Conservation (phyloP, 2,329 filamentous ascomycete species). For the Didymella glomerata region DNA sequence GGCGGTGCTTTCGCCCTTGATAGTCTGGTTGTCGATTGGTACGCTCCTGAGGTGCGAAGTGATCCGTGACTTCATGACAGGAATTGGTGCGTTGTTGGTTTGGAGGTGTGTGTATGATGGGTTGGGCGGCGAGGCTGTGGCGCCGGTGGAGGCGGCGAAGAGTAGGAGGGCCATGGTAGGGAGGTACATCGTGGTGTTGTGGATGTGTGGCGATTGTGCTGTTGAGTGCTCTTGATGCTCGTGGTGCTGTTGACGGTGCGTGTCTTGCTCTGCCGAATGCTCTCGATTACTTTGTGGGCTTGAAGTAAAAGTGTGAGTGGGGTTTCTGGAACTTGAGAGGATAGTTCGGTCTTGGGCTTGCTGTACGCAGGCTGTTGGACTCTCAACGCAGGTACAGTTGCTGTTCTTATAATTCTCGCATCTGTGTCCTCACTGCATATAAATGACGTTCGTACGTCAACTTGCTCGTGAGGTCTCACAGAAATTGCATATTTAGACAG, state of each 20-base stretch:
- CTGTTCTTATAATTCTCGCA: slow-evolving; percentile 1
- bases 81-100: slow-evolving; percentile 3
- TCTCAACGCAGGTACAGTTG: not conserved
- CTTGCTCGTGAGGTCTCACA: slow-evolving; percentile 2
- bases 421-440: not conserved
- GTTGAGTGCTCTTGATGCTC: no score
- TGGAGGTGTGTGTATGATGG: slow-evolving; percentile 4
- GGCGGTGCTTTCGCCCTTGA: not conserved
- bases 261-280: no score
- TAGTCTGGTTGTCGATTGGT: no score
- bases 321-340: not conserved
- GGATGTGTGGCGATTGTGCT: not conserved
- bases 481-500: slow-evolving; percentile 5
- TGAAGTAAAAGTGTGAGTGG: no score
- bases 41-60: not conserved
- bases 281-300: no score
- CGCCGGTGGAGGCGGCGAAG: not conserved
- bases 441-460: not conserved
- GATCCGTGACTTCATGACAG: not conserved
- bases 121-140: not conserved
- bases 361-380: not conserved
- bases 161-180: slow-evolving; percentile 1
- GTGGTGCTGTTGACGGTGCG: no score
- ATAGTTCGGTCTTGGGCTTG: no score
- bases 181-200: slow-evolving; percentile 7